These are phyloP conservation scores for Oryza brachyantha DNA, from an alignment of 176 grass and related monocot species.

Conservation along the genomic window DNA sequence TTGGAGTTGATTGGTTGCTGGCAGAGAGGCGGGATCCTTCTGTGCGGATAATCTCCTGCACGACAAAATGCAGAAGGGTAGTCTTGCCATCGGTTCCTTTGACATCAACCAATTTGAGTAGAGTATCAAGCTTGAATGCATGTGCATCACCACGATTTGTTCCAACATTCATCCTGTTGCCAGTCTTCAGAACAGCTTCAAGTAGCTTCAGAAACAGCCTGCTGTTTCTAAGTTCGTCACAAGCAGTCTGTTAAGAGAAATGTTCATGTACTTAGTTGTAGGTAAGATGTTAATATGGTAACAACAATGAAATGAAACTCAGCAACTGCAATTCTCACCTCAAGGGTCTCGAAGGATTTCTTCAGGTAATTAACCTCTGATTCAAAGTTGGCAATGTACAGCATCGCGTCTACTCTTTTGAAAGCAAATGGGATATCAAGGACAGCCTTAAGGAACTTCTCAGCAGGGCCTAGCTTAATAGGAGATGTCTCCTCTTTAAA, in stretches of 20 bases:
- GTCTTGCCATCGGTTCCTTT: slow-evolving; percentile 96
- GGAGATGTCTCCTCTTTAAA: slow-evolving; percentile 76
- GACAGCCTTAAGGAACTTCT: slow-evolving; percentile 95
- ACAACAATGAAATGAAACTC: neutral
- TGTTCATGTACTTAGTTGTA: neutral
- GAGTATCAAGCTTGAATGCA: slow-evolving; percentile 95
- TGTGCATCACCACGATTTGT: slow-evolving; percentile 92
- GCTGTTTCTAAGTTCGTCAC: slow-evolving; percentile 89
- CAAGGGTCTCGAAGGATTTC: slow-evolving; percentile 92
- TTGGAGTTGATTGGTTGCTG: slow-evolving; percentile 36
- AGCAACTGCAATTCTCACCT: slow-evolving; percentile 48
- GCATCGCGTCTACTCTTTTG: slow-evolving; percentile 93
- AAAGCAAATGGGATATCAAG: slow-evolving; percentile 97
- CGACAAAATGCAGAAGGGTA: slow-evolving; percentile 92
- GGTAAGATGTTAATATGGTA: neutral
- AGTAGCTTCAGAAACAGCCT: slow-evolving; percentile 90
- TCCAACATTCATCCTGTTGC: slow-evolving; percentile 99
- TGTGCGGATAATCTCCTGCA: slow-evolving; percentile 81
- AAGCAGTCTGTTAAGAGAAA: slow-evolving; percentile 61
- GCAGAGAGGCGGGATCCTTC: slow-evolving; percentile 60
- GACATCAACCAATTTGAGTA: slow-evolving; percentile 88
- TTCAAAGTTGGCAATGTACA: slow-evolving; percentile 93
- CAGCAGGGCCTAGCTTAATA: slow-evolving; percentile 67
- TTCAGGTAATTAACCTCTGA: slow-evolving; percentile 97
- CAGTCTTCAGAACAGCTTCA: slow-evolving; percentile 98